phyloP scores from a whole-genome alignment of 768 basidiomycete species.

The Omphalotus guepiniiformis region DNA sequence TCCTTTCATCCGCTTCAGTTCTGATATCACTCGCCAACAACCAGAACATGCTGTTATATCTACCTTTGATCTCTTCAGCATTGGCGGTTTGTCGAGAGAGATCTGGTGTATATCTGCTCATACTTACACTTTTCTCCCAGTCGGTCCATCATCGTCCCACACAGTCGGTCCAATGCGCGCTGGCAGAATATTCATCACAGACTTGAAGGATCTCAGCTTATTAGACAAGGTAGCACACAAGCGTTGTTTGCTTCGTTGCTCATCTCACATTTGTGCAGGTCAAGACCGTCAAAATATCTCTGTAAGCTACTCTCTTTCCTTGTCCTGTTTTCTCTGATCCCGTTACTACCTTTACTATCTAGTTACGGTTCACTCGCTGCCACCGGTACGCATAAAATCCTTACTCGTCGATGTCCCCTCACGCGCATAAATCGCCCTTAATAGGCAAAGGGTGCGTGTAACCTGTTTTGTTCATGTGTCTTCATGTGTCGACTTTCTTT shows the following conservation, averaged over 20 bases:
- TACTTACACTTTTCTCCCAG: slow-evolving; percentile 7
- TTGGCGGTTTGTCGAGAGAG: slow-evolving; percentile 60
- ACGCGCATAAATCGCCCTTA: slow-evolving; percentile 4
- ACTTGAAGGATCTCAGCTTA: slow-evolving; percentile 62
- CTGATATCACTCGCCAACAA: slow-evolving; percentile 18
- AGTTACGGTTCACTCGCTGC: slow-evolving; percentile 93
- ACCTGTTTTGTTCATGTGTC: slow-evolving; percentile 2
- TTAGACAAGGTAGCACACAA: slow-evolving; percentile 56
- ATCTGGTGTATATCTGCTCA: too few species aligned
- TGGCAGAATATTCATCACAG: slow-evolving; percentile 80
- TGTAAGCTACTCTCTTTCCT: slow-evolving; percentile 42
- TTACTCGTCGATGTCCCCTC: slow-evolving; percentile 4
- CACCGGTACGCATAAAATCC: slow-evolving; percentile 51
- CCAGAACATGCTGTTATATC: slow-evolving; percentile 90
- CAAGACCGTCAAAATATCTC: slow-evolving; percentile 74
- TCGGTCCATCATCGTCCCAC: slow-evolving; percentile 50
- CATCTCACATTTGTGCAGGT: too few species aligned
- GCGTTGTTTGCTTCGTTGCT: too few species aligned
- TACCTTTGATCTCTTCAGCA: slow-evolving; percentile 88
- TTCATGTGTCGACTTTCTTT: background rate
- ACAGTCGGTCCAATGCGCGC: slow-evolving; percentile 76
- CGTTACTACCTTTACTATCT: slow-evolving; percentile 6
- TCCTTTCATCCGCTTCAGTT: background rate
- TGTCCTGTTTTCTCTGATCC: slow-evolving; percentile 1
- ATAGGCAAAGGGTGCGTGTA: slow-evolving; percentile 72